Evolutionary conservation across 768 basidiomycete species (phyloP), one percentile per base, ranked within the genome.

Genomic region (Amanita phalloides): DNA sequence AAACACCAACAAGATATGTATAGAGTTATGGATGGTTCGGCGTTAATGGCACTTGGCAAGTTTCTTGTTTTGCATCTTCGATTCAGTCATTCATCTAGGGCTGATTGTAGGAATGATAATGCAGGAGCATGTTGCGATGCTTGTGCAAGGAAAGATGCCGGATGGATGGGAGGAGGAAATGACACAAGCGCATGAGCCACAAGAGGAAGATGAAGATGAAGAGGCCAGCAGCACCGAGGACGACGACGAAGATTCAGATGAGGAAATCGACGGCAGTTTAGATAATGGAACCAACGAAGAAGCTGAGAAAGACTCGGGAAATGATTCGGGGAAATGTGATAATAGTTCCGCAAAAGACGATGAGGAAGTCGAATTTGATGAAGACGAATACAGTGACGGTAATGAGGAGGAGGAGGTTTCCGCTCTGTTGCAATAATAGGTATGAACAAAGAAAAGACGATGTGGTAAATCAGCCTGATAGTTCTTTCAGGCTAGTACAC

Each of bases 1-100:
- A 54, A 62, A 26, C 44, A 68, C 28, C 62, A 66, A 26, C 67
- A 71, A 55, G 83, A 86, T 56, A 89, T 90, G 87, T 89, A 88
- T 62, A 84, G 76, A 58, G 71, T 77, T 3, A 70, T 87, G 55
- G 82, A 87, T 57, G 87, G 87, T 3, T 81, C 82, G 8, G 83
- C 84, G 3, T 71, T 89, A 41, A 70, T 89, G 64, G 84, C 78
- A 3, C 71, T 90, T 55, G 84, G 87, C 86, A 32, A 21, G 73
- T 66, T 49, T 9, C 14, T 32, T 33, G 43, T 7, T 37, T 13
- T 28, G 0, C 32, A 28, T 26, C 28, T 25, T 37, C 4, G 13
- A 6, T 11, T 2, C 8, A 6, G 6, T 21, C 6, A 26, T 36
- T 11, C 8, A 23, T 21, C 13, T 1, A 23, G 33, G 20, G 23